Conservation (phyloP, 2,329 filamentous ascomycete genomes). For the Mycocentrospora acerina region DNA sequence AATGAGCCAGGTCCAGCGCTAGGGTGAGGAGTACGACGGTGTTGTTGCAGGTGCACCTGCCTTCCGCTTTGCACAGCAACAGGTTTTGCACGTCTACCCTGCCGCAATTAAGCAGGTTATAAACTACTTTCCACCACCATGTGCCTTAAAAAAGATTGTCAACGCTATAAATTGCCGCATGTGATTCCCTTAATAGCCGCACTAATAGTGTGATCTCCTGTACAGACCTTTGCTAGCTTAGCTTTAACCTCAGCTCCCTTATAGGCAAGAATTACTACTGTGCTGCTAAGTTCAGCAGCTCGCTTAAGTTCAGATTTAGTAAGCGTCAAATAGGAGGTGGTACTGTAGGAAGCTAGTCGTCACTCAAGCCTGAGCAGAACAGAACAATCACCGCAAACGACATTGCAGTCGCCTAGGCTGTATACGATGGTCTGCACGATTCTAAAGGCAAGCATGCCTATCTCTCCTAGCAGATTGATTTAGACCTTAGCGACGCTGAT, state of each 20-base stretch:
- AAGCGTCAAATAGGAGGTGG: no score
- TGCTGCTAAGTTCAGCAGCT: slow-evolving; percentile 29
- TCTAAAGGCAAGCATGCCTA: no score
- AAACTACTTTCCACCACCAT: slow-evolving; percentile 48
- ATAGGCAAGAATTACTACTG: slow-evolving; percentile 52
- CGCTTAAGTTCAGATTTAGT: slow-evolving; percentile 18
- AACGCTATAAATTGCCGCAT: slow-evolving; percentile 57
- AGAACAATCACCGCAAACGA: slow-evolving; percentile 37
- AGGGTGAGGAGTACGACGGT: slow-evolving; percentile 52
- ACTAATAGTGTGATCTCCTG: slow-evolving; percentile 56
- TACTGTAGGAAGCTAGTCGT: slow-evolving; percentile 5
- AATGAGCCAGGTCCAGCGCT: slow-evolving; percentile 55
- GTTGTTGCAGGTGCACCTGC: slow-evolving; percentile 51
- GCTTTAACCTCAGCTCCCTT: slow-evolving; percentile 50
- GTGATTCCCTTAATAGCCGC: slow-evolving; percentile 57
- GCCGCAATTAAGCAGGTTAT: slow-evolving; percentile 44
- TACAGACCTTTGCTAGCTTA: slow-evolving; percentile 50
- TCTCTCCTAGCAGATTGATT: no score
- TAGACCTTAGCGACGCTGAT: no score
- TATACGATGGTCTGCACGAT: no score
- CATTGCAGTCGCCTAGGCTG: slow-evolving; percentile 22
- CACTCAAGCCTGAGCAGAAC: slow-evolving; percentile 29
- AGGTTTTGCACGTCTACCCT: slow-evolving; percentile 47
- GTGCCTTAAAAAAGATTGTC: slow-evolving; percentile 54
- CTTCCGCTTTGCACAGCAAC: slow-evolving; percentile 50